Conservation (phyloP, 2,329 filamentous ascomycete genomes). For the Teratosphaeriaceae sp. region DNA sequence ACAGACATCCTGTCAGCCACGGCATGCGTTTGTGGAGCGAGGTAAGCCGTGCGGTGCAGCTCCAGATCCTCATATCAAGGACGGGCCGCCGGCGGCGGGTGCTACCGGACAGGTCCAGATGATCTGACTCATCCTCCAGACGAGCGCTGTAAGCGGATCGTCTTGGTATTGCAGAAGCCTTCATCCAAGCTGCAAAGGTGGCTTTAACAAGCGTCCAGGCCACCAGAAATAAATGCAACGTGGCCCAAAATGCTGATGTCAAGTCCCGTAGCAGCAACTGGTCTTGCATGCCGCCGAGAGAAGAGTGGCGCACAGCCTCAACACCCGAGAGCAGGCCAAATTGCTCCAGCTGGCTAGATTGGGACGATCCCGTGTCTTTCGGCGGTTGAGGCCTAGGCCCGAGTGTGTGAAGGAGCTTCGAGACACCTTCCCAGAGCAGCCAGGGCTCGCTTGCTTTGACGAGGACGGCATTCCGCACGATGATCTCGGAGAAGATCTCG, state of each 20-base stretch:
- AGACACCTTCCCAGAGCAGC: conserved; percentile 79
- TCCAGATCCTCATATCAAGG: conserved; percentile 70
- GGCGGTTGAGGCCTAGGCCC: conserved; percentile 26
- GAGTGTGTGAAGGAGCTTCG: conserved; percentile 54
- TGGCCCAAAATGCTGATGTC: conserved; percentile 35
- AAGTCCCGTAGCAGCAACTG: conserved; percentile 11
- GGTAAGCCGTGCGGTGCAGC: conserved; percentile 63
- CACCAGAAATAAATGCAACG: conserved; percentile 47
- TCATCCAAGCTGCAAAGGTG: conserved; percentile 56
- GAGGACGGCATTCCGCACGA: conserved; percentile 74
- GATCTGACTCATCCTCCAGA: conserved; percentile 1
- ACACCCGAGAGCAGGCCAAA: conserved; percentile 47
- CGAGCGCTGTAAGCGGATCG: conserved; percentile 32
- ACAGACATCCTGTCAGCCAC: conserved; percentile 72
- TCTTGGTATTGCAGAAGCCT: conserved; percentile 60
- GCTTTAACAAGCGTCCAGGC: conserved; percentile 53
- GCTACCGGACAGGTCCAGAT: background rate
- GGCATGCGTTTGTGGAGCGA: conserved; percentile 79
- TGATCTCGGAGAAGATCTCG: conserved; percentile 84
- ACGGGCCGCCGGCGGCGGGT: conserved; percentile 46
- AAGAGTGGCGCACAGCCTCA: conserved; percentile 18
- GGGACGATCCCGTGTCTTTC: conserved; percentile 17
- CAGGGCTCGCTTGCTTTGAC: conserved; percentile 79
- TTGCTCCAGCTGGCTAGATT: conserved; percentile 45
- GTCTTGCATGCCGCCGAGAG: too few relatives aligned